phyloP scores from a whole-genome alignment of 805 yeast species.

The Wickerhamomyces pijperi region DNA sequence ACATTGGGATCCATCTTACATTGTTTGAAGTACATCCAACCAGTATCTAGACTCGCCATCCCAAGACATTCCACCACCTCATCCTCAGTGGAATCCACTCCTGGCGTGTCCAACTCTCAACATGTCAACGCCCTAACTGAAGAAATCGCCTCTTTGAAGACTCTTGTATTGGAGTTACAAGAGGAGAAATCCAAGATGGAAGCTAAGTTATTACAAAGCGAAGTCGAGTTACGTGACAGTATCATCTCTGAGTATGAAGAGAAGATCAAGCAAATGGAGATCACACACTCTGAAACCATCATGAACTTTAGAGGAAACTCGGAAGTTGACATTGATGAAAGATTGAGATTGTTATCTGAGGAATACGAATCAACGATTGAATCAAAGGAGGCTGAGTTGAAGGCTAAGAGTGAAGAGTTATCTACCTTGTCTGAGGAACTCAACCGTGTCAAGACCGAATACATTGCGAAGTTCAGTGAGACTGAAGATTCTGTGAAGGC shows the following conservation, averaged over 20 bases:
- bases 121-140: conserved; percentile 7
- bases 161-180: conserved; percentile 10
- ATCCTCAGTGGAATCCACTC: background rate
- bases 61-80: conserved; percentile 7
- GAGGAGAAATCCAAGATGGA: conserved; percentile 16
- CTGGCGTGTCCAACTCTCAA: background rate
- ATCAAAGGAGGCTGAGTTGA: conserved; percentile 9
- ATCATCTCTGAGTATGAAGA: conserved; percentile 21
- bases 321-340: conserved; percentile 19
- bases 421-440: background rate
- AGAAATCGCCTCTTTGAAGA: conserved; percentile 12
- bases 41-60: conserved; percentile 16
- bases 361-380: conserved; percentile 22
- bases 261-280: conserved; percentile 26
- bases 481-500: no score
- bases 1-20: conserved; percentile 13
- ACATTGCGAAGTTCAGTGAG: no score
- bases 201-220: conserved; percentile 11
- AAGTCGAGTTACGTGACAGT: conserved; percentile 21
- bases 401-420: conserved; percentile 1
- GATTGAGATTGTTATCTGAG: conserved; percentile 20
- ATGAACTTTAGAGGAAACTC: conserved; percentile 22
- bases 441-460: background rate
- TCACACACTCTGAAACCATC: conserved; percentile 21
- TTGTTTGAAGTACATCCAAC: conserved; percentile 18